Conservation (phyloP, 129 eudicot species). For the Flaveria bidentis region DNA sequence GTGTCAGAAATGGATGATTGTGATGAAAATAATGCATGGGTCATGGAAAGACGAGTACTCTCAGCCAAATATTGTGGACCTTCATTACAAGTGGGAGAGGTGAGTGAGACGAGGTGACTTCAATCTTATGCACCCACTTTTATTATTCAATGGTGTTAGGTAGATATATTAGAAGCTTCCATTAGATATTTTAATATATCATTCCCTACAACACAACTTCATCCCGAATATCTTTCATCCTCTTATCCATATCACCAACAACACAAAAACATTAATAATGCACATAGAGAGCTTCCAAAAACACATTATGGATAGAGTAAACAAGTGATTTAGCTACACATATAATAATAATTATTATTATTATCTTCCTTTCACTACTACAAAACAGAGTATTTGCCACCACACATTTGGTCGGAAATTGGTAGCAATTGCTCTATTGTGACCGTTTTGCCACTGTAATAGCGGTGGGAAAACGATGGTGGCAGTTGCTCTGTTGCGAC, state of each 20-base stretch:
- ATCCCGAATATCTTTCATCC: slow-evolving; percentile 13
- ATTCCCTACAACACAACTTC: background rate
- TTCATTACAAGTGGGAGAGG: slow-evolving; percentile 20
- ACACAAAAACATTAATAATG: background rate
- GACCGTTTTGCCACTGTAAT: no score
- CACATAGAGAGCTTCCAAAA: background rate
- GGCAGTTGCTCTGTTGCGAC: no score
- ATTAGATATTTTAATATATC: slow-evolving; percentile 20
- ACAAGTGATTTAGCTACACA: no score
- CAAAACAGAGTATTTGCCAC: no score
- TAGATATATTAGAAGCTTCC: slow-evolving; percentile 27
- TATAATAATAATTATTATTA: no score
- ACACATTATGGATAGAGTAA: no score
- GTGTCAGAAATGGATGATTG: slow-evolving; percentile 16
- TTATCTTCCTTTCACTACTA: no score
- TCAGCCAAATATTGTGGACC: slow-evolving; percentile 9
- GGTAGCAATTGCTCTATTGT: no score
- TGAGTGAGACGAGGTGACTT: slow-evolving; percentile 7
- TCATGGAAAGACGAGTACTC: slow-evolving; percentile 18
- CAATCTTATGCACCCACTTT: background rate
- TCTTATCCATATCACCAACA: slow-evolving; percentile 17
- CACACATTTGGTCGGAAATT: no score
- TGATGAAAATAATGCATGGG: slow-evolving; percentile 24
- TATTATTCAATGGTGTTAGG: slow-evolving; percentile 32
- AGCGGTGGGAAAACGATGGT: no score